These are phyloP conservation scores for Candida morakotiae DNA, from an alignment of 805 yeast species.

Conservation along the genomic window DNA sequence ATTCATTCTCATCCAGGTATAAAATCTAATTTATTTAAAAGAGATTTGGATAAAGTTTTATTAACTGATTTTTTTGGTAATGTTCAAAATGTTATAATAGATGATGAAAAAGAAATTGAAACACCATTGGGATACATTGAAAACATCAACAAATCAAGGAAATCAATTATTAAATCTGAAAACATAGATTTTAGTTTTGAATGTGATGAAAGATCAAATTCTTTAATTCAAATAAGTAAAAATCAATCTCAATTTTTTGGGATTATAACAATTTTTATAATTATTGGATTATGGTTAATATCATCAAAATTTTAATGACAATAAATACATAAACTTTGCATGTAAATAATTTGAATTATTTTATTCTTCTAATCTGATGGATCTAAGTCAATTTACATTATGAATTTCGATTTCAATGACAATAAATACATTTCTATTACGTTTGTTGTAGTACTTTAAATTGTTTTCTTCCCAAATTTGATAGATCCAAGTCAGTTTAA, in stretches of 20 bases:
- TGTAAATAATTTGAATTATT: no score
- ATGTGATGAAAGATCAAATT: conserved; percentile 7
- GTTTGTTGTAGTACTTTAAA: background rate
- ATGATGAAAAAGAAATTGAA: conserved; percentile 49
- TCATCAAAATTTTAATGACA: conserved; percentile 10
- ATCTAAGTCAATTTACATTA: no score
- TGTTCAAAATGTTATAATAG: conserved; percentile 70
- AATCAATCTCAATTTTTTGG: conserved; percentile 14
- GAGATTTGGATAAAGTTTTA: conserved; percentile 63
- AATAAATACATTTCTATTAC: background rate
- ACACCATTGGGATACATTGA: no score
- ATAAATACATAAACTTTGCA: no score
- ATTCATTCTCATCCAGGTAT: conserved; percentile 95
- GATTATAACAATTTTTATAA: conserved; percentile 12
- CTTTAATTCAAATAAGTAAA: conserved; percentile 10
- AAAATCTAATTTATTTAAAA: conserved; percentile 68
- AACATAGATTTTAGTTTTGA: conserved; percentile 8
- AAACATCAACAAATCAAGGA: background rate
- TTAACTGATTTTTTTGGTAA: conserved; percentile 95
- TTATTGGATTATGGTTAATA: conserved; percentile 20
- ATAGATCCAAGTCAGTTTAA: no score
- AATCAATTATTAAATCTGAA: background rate
- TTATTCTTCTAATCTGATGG: no score
- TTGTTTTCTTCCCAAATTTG: no score
- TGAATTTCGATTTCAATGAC: background rate